Evolutionary conservation across 75 land plant genomes (phyloP).

Genomic region (Isoetes taiwanensis): DNA sequence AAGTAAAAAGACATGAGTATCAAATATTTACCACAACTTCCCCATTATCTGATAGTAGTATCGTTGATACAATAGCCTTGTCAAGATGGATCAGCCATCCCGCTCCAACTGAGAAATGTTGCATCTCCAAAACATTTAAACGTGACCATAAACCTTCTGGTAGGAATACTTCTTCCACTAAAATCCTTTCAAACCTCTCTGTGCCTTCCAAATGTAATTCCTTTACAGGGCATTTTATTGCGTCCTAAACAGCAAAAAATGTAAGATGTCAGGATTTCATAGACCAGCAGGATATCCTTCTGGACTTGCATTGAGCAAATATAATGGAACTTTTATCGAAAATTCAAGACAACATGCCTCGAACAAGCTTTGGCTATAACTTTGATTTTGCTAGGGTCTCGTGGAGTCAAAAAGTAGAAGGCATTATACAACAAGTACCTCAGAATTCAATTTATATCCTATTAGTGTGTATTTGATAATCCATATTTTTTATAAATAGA

Average conservation of each 20-base stretch:
- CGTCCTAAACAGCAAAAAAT: neutral
- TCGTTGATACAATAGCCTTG: conserved; percentile 35
- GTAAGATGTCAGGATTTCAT: too few relatives aligned
- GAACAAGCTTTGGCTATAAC: conserved; percentile 19
- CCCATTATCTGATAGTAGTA: too few relatives aligned
- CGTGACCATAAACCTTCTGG: conserved; percentile 68
- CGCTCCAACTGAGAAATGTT: conserved; percentile 31
- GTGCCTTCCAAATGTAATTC: neutral
- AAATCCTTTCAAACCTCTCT: conserved; percentile 12
- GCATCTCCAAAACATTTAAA: conserved; percentile 18
- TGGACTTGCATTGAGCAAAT: neutral
- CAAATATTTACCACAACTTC: too few relatives aligned
- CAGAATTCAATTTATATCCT: conserved; percentile 8
- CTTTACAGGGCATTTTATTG: neutral
- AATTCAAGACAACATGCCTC: neutral
- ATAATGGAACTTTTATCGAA: neutral
- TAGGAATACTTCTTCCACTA: conserved; percentile 21
- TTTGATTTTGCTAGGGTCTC: too few relatives aligned
- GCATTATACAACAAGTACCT: too few relatives aligned
- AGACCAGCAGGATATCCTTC: neutral
- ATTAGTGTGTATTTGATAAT: neutral
- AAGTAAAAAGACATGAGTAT: too few relatives aligned
- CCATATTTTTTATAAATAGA: neutral
- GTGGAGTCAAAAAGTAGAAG: too few relatives aligned
- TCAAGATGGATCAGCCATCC: conserved; percentile 56